phyloP scores from a whole-genome alignment of 208 protist genomes.

The Trypanosoma lewisi region DNA sequence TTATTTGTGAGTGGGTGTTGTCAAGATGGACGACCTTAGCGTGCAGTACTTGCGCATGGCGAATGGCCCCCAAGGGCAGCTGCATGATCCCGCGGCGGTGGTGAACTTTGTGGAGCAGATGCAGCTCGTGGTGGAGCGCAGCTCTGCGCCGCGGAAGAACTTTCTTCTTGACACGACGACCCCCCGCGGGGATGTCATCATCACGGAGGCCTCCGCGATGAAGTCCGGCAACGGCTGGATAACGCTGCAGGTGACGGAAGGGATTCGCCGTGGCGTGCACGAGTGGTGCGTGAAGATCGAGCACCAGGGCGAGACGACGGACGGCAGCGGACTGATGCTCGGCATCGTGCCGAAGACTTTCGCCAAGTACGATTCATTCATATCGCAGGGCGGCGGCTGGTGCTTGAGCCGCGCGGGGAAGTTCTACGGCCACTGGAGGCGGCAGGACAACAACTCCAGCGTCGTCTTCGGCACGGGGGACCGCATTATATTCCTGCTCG shows the following conservation, averaged over 20 bases:
- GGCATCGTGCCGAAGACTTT: slow-evolving; percentile 89
- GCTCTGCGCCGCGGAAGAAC: slow-evolving; percentile 73
- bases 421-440: slow-evolving; percentile 92
- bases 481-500: slow-evolving; percentile 81
- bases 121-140: slow-evolving; percentile 60
- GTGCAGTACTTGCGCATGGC: slow-evolving; percentile 73
- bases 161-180: slow-evolving; percentile 89
- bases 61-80: slow-evolving; percentile 58
- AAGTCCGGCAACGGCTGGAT: slow-evolving; percentile 91
- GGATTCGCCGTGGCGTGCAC: slow-evolving; percentile 82
- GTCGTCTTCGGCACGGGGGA: slow-evolving; percentile 88
- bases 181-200: slow-evolving; percentile 84
- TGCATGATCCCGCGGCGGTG: slow-evolving; percentile 61
- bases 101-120: slow-evolving; percentile 76
- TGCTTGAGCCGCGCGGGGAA: slow-evolving; percentile 91
- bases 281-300: slow-evolving; percentile 92
- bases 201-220: slow-evolving; percentile 86
- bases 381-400: slow-evolving; percentile 91
- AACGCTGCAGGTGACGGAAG: slow-evolving; percentile 89
- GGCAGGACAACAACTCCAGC: slow-evolving; percentile 53
- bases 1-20: slow-evolving; percentile 1
- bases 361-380: slow-evolving; percentile 91
- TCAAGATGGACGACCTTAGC: slow-evolving; percentile 78
- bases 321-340: slow-evolving; percentile 92
- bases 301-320: slow-evolving; percentile 89